These are phyloP conservation scores for Lipomyces yamanashiensis DNA, from an alignment of 805 yeast species.

Conservation along the genomic window DNA sequence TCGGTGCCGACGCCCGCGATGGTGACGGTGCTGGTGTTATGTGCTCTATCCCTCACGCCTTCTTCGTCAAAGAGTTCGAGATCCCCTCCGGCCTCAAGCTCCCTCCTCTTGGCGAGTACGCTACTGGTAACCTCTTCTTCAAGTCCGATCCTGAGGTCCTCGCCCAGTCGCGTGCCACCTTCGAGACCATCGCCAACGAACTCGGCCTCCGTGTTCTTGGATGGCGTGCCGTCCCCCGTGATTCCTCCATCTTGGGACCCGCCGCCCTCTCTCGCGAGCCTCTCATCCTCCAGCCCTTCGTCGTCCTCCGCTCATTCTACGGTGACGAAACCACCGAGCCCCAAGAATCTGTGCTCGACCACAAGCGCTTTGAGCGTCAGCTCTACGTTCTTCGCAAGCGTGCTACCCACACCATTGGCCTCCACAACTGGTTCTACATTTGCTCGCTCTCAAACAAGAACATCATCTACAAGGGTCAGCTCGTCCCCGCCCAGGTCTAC, in stretches of 20 bases:
- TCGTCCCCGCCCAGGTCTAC: constrained; percentile 95
- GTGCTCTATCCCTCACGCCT: constrained; percentile 88
- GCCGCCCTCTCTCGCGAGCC: constrained; percentile 96
- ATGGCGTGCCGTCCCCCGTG: constrained; percentile 95
- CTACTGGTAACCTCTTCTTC: constrained; percentile 93
- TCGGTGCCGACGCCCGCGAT: constrained; percentile 90
- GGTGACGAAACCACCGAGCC: constrained; percentile 49
- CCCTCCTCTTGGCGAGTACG: constrained; percentile 85
- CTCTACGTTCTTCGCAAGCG: constrained; percentile 86
- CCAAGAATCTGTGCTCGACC: constrained; percentile 61
- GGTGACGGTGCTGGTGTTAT: constrained; percentile 99
- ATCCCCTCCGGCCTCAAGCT: constrained; percentile 67
- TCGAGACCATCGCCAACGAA: constrained; percentile 76
- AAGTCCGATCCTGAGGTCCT: constrained; percentile 77
- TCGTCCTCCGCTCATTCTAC: constrained; percentile 63
- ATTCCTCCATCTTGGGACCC: constrained; percentile 91
- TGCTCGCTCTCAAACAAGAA: constrained; percentile 87
- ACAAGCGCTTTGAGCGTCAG: constrained; percentile 76
- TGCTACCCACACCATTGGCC: constrained; percentile 86
- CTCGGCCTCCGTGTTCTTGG: constrained; percentile 84
- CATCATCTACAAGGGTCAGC: constrained; percentile 96
- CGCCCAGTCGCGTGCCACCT: constrained; percentile 70
- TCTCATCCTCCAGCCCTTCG: constrained; percentile 86
- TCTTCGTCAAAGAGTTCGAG: constrained; percentile 82
- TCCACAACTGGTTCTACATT: constrained; percentile 96